Conservation (phyloP, 192 early-diverging fungal genomes). For the Coemansia sp. region DNA sequence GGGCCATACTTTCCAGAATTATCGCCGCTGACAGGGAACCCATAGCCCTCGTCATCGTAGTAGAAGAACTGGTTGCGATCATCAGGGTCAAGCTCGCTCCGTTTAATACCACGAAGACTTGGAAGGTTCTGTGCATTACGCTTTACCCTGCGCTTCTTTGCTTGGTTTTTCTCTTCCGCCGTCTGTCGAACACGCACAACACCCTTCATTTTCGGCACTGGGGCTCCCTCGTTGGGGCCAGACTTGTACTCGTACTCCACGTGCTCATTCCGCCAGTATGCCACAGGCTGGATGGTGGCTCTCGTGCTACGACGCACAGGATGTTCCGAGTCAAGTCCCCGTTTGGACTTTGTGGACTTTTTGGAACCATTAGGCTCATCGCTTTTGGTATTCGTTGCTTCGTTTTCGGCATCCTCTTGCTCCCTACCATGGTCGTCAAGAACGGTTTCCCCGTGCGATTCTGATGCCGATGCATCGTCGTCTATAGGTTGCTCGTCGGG, state of each 20-base stretch:
- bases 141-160: constrained; percentile 29
- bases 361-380: neutral
- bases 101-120: constrained; percentile 21
- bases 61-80: constrained; percentile 39
- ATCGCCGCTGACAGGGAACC: constrained; percentile 32
- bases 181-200: constrained; percentile 52
- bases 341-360: neutral
- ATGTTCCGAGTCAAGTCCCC: constrained; percentile 2
- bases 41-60: constrained; percentile 49
- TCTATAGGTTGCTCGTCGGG: neutral
- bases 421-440: neutral
- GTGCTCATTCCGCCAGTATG: constrained; percentile 55
- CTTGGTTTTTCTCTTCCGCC: constrained; percentile 38
- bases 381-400: constrained; percentile 2
- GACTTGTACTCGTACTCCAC: constrained; percentile 45
- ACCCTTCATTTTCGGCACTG: constrained; percentile 41
- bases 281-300: constrained; percentile 36
- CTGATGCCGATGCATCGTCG: constrained; percentile 10
- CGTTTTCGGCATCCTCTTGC: neutral
- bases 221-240: constrained; percentile 4
- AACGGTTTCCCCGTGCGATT: constrained; percentile 12
- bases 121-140: constrained; percentile 14
- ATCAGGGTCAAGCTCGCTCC: constrained; percentile 26
- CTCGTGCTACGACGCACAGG: constrained; percentile 42
- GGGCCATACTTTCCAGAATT: constrained; percentile 23